Conservation (phyloP, 75 land plant genomes). For the Ceratopteris richardii region DNA sequence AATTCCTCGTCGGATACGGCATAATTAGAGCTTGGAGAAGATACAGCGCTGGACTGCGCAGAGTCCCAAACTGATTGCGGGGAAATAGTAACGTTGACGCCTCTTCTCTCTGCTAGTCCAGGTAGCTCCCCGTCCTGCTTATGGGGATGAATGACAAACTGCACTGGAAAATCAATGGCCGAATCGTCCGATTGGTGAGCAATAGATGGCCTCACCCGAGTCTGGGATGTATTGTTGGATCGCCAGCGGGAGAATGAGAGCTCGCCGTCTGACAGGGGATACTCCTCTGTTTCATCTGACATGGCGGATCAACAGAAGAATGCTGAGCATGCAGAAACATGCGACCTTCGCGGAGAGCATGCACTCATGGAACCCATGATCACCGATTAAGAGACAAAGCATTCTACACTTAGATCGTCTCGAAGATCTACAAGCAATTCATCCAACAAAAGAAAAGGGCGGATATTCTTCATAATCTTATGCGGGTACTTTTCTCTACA, state of each 20-base stretch:
- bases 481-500: too few relatives aligned
- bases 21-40: background rate
- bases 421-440: too few relatives aligned
- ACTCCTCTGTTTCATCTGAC: too few relatives aligned
- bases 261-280: slow-evolving; percentile 1
- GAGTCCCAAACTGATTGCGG: background rate
- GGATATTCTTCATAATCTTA: too few relatives aligned
- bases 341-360: too few relatives aligned
- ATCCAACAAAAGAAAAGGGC: too few relatives aligned
- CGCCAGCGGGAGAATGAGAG: slow-evolving; percentile 10
- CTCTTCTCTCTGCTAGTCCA: background rate
- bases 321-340: too few relatives aligned
- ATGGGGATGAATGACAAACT: background rate
- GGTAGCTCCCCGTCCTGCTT: background rate
- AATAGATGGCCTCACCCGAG: background rate
- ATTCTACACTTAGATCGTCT: too few relatives aligned
- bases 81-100: slow-evolving; percentile 1
- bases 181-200: background rate
- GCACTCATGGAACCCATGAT: too few relatives aligned
- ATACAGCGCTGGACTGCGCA: background rate
- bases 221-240: background rate
- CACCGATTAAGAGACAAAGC: too few relatives aligned
- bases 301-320: too few relatives aligned
- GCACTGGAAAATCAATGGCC: background rate
- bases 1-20: slow-evolving; percentile 1